phyloP scores from a whole-genome alignment of 441 rosid genomes.

The Raphanus hybrid region DNA sequence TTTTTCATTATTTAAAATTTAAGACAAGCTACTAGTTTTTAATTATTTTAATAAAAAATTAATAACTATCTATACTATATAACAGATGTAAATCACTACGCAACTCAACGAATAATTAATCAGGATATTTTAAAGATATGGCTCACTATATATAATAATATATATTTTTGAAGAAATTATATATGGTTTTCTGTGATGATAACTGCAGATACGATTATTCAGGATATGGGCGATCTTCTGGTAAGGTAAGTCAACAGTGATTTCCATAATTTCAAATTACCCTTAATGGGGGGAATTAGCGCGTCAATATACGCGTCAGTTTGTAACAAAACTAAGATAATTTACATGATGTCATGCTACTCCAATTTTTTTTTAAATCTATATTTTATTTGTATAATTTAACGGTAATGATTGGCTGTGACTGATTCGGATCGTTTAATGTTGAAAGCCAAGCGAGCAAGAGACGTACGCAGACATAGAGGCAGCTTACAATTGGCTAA shows the following conservation, averaged over 20 bases:
- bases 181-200: slow-evolving; percentile 26
- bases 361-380: neutral
- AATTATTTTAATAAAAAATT: no score
- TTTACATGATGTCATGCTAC: neutral
- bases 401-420: slow-evolving; percentile 6
- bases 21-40: neutral
- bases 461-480: slow-evolving; percentile 71
- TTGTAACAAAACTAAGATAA: neutral
- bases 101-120: neutral
- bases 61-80: no score
- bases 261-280: slow-evolving; percentile 12
- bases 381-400: neutral
- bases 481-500: slow-evolving; percentile 55
- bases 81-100: neutral
- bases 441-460: slow-evolving; percentile 55
- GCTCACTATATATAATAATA: neutral
- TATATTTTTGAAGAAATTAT: no score
- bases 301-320: neutral
- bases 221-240: slow-evolving; percentile 65
- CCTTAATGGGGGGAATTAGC: neutral
- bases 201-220: slow-evolving; percentile 63
- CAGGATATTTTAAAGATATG: neutral
- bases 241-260: slow-evolving; percentile 49
- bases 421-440: slow-evolving; percentile 18
- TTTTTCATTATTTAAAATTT: neutral